A percentile compares a stretch with the other conserved stretches of the same genome.
phyloP scores from a whole-genome alignment of 1,284 basidiomycete species.

The Cutaneotrichosporon dermatis region DNA sequence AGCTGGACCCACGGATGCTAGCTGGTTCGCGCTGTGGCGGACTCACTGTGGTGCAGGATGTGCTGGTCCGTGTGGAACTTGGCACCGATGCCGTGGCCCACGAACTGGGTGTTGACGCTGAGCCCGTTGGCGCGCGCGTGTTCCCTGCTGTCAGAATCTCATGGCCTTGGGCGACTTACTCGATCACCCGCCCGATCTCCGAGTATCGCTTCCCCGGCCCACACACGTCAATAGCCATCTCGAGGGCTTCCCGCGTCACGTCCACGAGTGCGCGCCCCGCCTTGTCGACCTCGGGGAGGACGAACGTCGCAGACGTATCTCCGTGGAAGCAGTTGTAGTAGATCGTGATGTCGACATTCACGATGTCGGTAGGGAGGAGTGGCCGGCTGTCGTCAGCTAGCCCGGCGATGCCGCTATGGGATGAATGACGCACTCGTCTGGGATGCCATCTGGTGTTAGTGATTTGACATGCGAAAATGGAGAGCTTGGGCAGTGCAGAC shows the following conservation, averaged over 20 bases:
- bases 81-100: slow-evolving; percentile 73
- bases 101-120: slow-evolving; percentile 65
- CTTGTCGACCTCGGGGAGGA: slow-evolving; percentile 69
- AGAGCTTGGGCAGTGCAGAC: slow-evolving; percentile 5
- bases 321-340: slow-evolving; percentile 76
- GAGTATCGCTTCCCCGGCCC: slow-evolving; percentile 69
- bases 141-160: slow-evolving; percentile 29
- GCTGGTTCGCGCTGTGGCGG: too few species aligned
- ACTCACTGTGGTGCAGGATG: slow-evolving; percentile 67
- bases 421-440: slow-evolving; percentile 61
- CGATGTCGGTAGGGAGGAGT: slow-evolving; percentile 70
- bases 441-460: slow-evolving; percentile 64
- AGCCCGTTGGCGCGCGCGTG: slow-evolving; percentile 50
- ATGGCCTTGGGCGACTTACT: slow-evolving; percentile 48
- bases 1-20: not conserved
- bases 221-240: slow-evolving; percentile 68
- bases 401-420: too few species aligned
- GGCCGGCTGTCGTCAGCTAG: slow-evolving; percentile 58
- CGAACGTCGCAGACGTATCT: slow-evolving; percentile 75
- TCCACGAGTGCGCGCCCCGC: slow-evolving; percentile 61
- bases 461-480: too few species aligned
- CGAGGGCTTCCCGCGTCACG: slow-evolving; percentile 63
- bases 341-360: slow-evolving; percentile 80
- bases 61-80: slow-evolving; percentile 79
- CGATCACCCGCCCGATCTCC: slow-evolving; percentile 71